Evolutionary conservation across 805 yeast species (phyloP), one percentile per base, ranked within the genome.

Genomic region (Spencermartinsiella europaea): DNA sequence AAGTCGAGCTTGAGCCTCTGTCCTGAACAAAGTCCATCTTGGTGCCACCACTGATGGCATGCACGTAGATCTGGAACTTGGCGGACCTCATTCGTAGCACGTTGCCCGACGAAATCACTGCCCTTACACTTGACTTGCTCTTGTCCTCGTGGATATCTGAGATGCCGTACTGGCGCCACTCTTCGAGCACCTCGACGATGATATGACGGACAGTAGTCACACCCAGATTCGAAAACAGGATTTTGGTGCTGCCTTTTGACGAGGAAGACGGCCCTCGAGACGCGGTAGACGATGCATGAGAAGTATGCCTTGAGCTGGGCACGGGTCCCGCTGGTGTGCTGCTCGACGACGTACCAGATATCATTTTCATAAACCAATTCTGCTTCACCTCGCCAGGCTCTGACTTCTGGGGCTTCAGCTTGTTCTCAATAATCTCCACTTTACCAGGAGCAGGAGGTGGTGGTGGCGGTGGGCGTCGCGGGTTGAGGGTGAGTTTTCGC

Each of bases 121-220:
- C 70, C 7, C 52, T 48, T 16, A 68, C 61, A 15, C 58, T 54
- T 25, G 58, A 55, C 33, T 51, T 48, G 14, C 53, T 45, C 12
- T 54, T 44, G 22, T 63, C 63, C 42, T 57, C 61, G 12, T 44
- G 47, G 37, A 63, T 49, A 25, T 58, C 48, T 10, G 64, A 50
- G 39, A 68, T 59, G 3, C 73, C 73, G 35, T 65, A 65, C 46
- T 60, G 57, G 42, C 58, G 50, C 72, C 73, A 69, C 19, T 59
- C 65, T 34, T 55, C 54, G 25, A 68, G 52, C 7, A 64, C 51
- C 36, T 56, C 62, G 12, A 61, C 51, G 16, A 68, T 47, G 10
- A 58, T 54, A n/a, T 54, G 58, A 8, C 61, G 55, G 22, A 67
- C 58, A 37, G 58, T 56, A 16, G 54, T 50, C 25, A 57, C 54